Base-by-base conservation (phyloP, 768 basidiomycete genomes). In the Pseudohyphozyma bogoriensis region DNA sequence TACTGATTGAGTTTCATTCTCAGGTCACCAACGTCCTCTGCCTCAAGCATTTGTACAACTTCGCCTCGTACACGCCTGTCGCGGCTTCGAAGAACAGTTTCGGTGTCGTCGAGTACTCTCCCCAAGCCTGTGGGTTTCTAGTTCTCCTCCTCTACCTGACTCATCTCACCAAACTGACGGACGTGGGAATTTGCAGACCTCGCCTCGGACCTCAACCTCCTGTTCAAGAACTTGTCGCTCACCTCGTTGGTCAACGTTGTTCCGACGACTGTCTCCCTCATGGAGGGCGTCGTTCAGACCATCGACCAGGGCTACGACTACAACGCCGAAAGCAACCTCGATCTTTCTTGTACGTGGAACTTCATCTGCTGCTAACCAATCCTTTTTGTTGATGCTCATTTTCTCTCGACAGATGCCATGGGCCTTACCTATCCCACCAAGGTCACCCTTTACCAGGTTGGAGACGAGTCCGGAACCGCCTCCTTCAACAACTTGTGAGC, bases 101-200 rank as follows among this genome's bases (percentile, higher is more conserved):
- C 3, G 42, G 42, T 24, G 26, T 44, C 20, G 42, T 78, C 61
- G 81, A 82, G 67, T 82, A 76, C 64, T 78, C 79, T 7, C 81
- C 81, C 0, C 76, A 80, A 59, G 71, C 79, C 11, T 81, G n/a
- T n/a, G n/a, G n/a, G n/a, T n/a, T n/a, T n/a, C n/a, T n/a, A n/a
- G n/a, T n/a, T n/a, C n/a, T n/a, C n/a, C n/a, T n/a, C n/a, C n/a
- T n/a, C n/a, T n/a, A n/a, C n/a, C n/a, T n/a, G n/a, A n/a, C n/a
- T n/a, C n/a, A n/a, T n/a, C n/a, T n/a, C n/a, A n/a, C n/a, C n/a
- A n/a, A n/a, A n/a, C n/a, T n/a, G n/a, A n/a, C n/a, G n/a, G n/a
- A n/a, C n/a, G n/a, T n/a, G n/a, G n/a, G n/a, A n/a, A n/a, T n/a
- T n/a, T n/a, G n/a, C n/a, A n/a, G n/a, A 76, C 63, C 53, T 74